Conservation (phyloP, 139 green algal genomes). For the Raphidocelis subcapitata region DNA sequence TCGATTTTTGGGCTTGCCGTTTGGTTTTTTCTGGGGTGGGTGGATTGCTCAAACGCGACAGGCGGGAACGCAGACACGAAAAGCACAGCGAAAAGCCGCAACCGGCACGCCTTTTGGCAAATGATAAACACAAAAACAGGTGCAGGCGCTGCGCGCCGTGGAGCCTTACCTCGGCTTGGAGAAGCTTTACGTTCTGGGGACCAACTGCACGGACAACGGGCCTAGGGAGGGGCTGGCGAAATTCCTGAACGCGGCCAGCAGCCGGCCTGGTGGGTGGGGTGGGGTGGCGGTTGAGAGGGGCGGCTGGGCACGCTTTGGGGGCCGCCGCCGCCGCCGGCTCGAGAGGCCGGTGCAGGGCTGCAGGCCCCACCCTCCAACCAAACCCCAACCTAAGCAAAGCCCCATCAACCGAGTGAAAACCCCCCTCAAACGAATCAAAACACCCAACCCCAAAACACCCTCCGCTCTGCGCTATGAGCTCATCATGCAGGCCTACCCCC, state of each 20-base stretch:
- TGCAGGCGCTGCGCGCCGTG: slow-evolving; percentile 87
- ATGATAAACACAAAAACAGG: slow-evolving; percentile 38
- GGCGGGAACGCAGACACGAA: no score
- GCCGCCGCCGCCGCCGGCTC: no score
- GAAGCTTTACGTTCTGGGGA: slow-evolving; percentile 94
- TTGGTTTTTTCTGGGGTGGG: no score
- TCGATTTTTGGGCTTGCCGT: not conserved
- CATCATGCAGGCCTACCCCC: slow-evolving; percentile 51
- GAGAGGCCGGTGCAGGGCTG: no score
- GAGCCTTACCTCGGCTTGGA: slow-evolving; percentile 88
- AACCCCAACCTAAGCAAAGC: no score
- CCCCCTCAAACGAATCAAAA: no score
- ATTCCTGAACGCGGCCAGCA: slow-evolving; percentile 82
- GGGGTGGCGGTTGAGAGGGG: not conserved
- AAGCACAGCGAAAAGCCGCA: no score
- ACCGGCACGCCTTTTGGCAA: no score
- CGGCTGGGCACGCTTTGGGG: no score
- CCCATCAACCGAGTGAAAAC: no score
- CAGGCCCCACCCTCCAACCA: no score
- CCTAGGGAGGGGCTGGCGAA: slow-evolving; percentile 75
- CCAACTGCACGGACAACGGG: slow-evolving; percentile 94
- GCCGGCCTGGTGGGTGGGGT: not conserved
- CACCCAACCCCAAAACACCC: slow-evolving; percentile 25
- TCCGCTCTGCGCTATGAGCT: slow-evolving; percentile 97
- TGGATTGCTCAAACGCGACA: no score